phyloP scores from a whole-genome alignment of 192 early-diverging fungal species.

The Thoreauomyces humboldtii region DNA sequence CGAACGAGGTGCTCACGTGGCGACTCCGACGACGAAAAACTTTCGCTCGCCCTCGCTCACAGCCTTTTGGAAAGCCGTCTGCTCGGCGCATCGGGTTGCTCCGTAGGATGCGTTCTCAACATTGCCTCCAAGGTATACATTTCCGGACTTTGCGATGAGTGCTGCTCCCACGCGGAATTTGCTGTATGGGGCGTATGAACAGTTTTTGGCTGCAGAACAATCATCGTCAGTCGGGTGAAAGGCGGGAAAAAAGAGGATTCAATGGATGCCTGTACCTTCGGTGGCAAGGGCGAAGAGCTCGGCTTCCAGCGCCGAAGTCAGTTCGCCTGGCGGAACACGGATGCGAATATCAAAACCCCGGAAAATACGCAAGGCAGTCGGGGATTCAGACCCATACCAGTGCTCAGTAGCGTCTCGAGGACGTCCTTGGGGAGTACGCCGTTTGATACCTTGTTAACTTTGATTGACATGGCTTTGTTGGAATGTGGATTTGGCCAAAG shows the following conservation, averaged over 20 bases:
- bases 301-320: conserved; percentile 6
- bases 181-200: conserved; percentile 85
- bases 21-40: conserved; percentile 76
- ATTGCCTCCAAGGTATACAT: conserved; percentile 67
- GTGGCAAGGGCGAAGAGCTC: conserved; percentile 10
- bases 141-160: conserved; percentile 64
- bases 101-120: conserved; percentile 88
- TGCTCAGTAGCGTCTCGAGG: not conserved
- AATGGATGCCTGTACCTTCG: no score
- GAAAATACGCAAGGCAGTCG: no score
- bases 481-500: no score
- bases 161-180: conserved; percentile 91
- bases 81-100: conserved; percentile 86
- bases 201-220: conserved; percentile 56
- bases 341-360: no score
- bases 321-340: not conserved
- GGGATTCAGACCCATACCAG: conserved; percentile 7
- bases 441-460: not conserved
- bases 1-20: conserved; percentile 68
- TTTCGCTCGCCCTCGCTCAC: conserved; percentile 75
- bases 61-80: conserved; percentile 85
- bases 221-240: no score
- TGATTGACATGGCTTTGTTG: not conserved
- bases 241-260: no score
- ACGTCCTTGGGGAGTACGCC: conserved; percentile 4